A percentile compares a stretch with the other conserved stretches of the same genome.
phyloP scores from a whole-genome alignment of 2,329 filamentous ascomycete species.

The Microdochium trichocladiopsis region DNA sequence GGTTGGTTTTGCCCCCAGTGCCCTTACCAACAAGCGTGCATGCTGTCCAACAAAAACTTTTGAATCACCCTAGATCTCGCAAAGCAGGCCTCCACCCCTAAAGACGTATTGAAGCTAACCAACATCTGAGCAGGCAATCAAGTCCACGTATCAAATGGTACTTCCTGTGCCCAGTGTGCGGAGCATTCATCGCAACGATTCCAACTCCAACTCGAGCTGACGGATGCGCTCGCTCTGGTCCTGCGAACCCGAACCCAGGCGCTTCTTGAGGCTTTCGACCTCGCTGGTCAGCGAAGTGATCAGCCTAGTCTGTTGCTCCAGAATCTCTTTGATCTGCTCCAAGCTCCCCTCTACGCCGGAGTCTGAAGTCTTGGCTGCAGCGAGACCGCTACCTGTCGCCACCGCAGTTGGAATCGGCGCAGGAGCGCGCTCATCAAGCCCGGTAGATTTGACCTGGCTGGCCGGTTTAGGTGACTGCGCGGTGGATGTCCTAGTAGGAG shows the following conservation, averaged over 20 bases:
- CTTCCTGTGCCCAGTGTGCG: background rate
- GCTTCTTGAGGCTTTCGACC: slow-evolving; percentile 75
- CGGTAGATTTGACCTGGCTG: slow-evolving; percentile 33
- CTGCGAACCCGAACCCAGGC: slow-evolving; percentile 51
- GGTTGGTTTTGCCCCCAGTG: too few relatives aligned
- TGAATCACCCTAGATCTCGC: background rate
- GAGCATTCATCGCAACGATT: slow-evolving; percentile 46
- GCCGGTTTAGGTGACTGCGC: slow-evolving; percentile 34
- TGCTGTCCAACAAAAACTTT: background rate
- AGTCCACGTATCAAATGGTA: too few relatives aligned
- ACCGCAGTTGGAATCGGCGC: slow-evolving; percentile 14
- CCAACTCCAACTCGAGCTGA: slow-evolving; percentile 60
- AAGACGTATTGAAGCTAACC: background rate
- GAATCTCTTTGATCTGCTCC: slow-evolving; percentile 67
- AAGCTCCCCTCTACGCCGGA: slow-evolving; percentile 59
- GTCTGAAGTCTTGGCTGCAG: slow-evolving; percentile 30
- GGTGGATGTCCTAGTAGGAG: slow-evolving; percentile 24
- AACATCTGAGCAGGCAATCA: background rate
- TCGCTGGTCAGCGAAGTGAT: slow-evolving; percentile 64
- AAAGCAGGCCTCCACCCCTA: background rate
- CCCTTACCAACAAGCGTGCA: too few relatives aligned
- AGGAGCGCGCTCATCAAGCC: slow-evolving; percentile 14
- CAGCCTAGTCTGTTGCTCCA: slow-evolving; percentile 71
- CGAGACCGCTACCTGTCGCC: slow-evolving; percentile 24
- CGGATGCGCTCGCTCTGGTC: slow-evolving; percentile 63